Base-by-base conservation (phyloP, 176 grass and related monocot species). In the Guadua angustifolia region DNA sequence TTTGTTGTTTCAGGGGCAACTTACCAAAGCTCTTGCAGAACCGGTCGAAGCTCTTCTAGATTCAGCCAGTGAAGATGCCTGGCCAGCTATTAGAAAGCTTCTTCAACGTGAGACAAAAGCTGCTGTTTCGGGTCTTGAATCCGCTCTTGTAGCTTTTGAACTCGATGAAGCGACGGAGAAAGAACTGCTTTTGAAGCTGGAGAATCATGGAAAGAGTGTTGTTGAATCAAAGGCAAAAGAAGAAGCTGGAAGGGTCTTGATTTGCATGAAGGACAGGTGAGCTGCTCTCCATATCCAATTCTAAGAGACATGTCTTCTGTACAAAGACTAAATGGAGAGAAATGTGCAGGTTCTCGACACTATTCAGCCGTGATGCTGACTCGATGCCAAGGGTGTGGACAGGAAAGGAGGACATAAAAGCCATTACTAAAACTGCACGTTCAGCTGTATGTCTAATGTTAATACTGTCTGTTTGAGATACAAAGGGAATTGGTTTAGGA, bases 371-470 rank as follows among this genome's bases (percentile, higher is more conserved):
- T 18, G 97, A 99, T 89, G 83, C 88, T 75, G 97, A 99, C 66
- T 98, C 95, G 3, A 99, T 99, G 93, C 97, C 93, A 71, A 90
- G 97, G 79, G 83, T 99, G 59, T 99, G 97, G 97, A 96, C 97
- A 42, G 97, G 97, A 79, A 99, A 96, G 60, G 97, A 99, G 86
- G 97, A 99, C 79, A 95, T 99, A 52, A 99, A 91, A 91, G 82
- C 97, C 53, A 99, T 99, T 55, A 99, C 97, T 70, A 99, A 99
- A 93, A 79, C 89, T 56, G 93, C 97, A 79, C 93, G 93, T 36
- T 94, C 93, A 87, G 89, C 84, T 55, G 97, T 99, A 99, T 32
- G 89, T 66, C 66, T 59, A 57, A 57, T 79, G 26, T 74, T 66
- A 81, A 74, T 79, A 73, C 53, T 72, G 53, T 73, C 57, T 81